Percentiles rank a stretch among this genome's conserved stretches.
Conservation (phyloP, 148 eudicot species). For the Dysphania ambrosioides region DNA sequence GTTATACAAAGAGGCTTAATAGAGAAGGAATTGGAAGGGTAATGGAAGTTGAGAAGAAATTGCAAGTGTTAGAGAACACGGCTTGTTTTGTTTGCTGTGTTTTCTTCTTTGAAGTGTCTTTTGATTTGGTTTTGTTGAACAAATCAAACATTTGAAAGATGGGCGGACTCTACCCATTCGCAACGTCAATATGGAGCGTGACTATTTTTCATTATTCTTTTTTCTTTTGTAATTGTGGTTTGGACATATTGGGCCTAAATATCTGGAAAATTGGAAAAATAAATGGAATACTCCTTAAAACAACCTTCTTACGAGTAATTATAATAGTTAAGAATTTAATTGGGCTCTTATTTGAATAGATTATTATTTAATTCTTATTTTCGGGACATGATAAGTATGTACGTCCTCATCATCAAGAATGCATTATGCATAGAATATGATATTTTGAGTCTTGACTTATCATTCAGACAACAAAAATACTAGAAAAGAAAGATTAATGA, state of each 20-base stretch:
- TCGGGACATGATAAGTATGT: background rate
- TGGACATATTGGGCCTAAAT: background rate
- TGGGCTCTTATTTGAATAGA: too few relatives aligned
- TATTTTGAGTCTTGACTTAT: background rate
- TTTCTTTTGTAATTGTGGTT: too few relatives aligned
- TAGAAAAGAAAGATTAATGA: background rate
- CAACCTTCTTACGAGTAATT: too few relatives aligned
- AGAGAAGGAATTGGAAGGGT: background rate
- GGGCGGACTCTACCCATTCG: too few relatives aligned
- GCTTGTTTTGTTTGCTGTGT: too few relatives aligned
- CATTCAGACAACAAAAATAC: background rate
- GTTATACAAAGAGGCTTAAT: background rate
- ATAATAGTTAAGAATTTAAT: too few relatives aligned
- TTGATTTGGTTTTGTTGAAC: slow-evolving; percentile 15
- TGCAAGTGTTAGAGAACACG: slow-evolving; percentile 16
- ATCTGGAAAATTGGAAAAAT: too few relatives aligned
- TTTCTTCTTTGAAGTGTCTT: too few relatives aligned
- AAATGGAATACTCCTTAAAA: background rate
- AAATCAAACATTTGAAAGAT: slow-evolving; percentile 21
- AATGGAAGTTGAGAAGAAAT: slow-evolving; percentile 19
- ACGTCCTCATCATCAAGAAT: background rate
- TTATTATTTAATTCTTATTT: too few relatives aligned
- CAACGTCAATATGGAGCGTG: slow-evolving; percentile 2
- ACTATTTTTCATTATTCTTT: too few relatives aligned
- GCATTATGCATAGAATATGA: background rate